phyloP scores from a whole-genome alignment of 2,329 filamentous ascomycete species.

The Botrytis fabae region DNA sequence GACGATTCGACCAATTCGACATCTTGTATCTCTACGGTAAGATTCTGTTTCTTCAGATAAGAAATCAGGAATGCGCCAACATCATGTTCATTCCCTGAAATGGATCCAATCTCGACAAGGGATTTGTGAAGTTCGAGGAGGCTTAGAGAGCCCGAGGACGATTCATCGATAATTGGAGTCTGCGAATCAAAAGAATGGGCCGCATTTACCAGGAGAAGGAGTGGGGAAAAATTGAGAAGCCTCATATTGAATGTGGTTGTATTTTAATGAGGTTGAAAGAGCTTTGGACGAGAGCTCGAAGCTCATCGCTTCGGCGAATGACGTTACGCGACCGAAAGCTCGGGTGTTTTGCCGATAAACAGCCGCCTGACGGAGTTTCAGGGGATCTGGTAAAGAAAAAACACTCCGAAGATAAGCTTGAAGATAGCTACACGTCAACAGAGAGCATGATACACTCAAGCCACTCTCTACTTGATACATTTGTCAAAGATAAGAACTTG shows the following conservation, averaged over 20 bases:
- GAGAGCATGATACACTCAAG: not conserved
- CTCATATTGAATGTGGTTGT: constrained; percentile 28
- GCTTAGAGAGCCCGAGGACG: constrained; percentile 22
- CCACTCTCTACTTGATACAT: not conserved
- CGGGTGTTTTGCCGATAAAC: not conserved
- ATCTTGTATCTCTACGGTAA: constrained; percentile 61
- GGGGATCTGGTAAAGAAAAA: not conserved
- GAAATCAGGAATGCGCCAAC: constrained; percentile 58
- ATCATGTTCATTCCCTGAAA: constrained; percentile 59
- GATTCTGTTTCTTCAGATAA: constrained; percentile 58
- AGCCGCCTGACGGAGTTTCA: constrained; percentile 3
- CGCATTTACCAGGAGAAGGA: constrained; percentile 28
- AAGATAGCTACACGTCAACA: not conserved
- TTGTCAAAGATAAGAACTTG: not conserved
- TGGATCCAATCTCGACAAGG: constrained; percentile 63
- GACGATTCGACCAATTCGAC: constrained; percentile 37
- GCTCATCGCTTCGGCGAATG: constrained; percentile 7
- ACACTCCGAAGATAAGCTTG: not conserved
- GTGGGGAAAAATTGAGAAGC: constrained; percentile 23
- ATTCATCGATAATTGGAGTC: constrained; percentile 26
- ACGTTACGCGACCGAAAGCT: not conserved
- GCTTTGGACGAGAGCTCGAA: not conserved
- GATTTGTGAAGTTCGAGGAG: constrained; percentile 62
- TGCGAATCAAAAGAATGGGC: constrained; percentile 28
- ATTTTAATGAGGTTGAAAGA: constrained; percentile 3